Evolutionary conservation across 208 protist species (phyloP).

Genomic region (Acanthamoeba healyi): DNA sequence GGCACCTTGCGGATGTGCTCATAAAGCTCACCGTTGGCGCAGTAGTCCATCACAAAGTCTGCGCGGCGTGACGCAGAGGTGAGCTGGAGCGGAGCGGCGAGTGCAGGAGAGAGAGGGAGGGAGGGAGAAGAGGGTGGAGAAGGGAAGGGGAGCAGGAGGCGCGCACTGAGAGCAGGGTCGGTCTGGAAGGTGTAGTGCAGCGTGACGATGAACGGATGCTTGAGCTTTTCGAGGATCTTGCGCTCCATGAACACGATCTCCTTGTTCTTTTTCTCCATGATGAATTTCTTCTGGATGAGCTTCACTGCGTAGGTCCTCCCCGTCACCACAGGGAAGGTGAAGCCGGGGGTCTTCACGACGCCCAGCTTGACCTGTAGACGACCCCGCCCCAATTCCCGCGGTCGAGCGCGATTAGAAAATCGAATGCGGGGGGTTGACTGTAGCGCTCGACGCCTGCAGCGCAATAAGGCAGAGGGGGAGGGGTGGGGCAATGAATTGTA

Average conservation of each 20-base stretch:
- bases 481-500: too few species aligned
- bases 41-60: constrained; percentile 66
- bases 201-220: constrained; percentile 50
- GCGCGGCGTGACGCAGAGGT: neutral
- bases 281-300: constrained; percentile 58
- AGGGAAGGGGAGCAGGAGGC: too few species aligned
- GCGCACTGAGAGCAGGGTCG: neutral
- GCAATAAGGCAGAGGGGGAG: too few species aligned
- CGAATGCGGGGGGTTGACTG: neutral
- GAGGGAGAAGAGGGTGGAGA: neutral
- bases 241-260: constrained; percentile 48
- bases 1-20: neutral
- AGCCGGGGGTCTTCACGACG: neutral
- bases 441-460: neutral
- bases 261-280: constrained; percentile 71
- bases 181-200: constrained; percentile 65
- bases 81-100: neutral
- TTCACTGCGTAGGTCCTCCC: constrained; percentile 6
- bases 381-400: too few species aligned
- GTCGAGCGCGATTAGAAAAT: too few species aligned
- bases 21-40: constrained; percentile 42
- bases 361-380: constrained; percentile 60
- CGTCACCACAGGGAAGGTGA: neutral
- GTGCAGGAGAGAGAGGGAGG: neutral
- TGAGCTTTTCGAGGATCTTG: constrained; percentile 15